phyloP scores from a whole-genome alignment of 2,329 filamentous ascomycete species.

The Arthrobotrys entomopaga region DNA sequence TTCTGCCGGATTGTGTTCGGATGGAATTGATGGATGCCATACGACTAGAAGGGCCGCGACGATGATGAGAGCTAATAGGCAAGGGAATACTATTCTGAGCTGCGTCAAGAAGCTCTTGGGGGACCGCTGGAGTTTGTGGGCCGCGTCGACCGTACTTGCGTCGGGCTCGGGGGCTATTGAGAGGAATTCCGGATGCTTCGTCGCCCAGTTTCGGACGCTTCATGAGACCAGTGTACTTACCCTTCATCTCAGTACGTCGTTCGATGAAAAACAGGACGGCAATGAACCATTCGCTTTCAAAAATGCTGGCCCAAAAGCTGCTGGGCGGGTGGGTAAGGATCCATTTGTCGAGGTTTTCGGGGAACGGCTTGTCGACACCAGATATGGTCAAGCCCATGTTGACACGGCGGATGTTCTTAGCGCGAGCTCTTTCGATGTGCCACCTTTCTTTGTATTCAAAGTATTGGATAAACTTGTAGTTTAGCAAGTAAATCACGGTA shows the following conservation, averaged over 20 bases:
- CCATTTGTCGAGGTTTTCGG: slow-evolving; percentile 37
- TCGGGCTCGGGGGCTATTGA: slow-evolving; percentile 42
- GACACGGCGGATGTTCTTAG: slow-evolving; percentile 25
- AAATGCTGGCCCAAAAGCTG: slow-evolving; percentile 38
- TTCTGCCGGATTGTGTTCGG: not conserved
- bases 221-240: slow-evolving; percentile 48
- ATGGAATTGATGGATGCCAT: slow-evolving; percentile 10
- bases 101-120: not conserved
- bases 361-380: slow-evolving; percentile 29
- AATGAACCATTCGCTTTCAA: slow-evolving; percentile 49
- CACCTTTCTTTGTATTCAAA: slow-evolving; percentile 51
- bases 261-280: slow-evolving; percentile 35
- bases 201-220: slow-evolving; percentile 47
- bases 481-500: slow-evolving; percentile 19
- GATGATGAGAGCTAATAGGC: slow-evolving; percentile 10
- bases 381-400: slow-evolving; percentile 19
- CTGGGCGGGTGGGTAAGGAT: slow-evolving; percentile 44
- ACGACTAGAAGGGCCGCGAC: slow-evolving; percentile 9
- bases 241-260: slow-evolving; percentile 24
- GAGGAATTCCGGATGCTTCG: slow-evolving; percentile 42
- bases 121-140: not conserved
- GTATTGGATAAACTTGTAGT: slow-evolving; percentile 32
- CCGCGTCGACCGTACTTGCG: slow-evolving; percentile 24
- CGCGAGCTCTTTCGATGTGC: slow-evolving; percentile 39
- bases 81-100: slow-evolving; percentile 5